Conservation (phyloP, 179 eudicot genomes). For the Beta corolliflora region DNA sequence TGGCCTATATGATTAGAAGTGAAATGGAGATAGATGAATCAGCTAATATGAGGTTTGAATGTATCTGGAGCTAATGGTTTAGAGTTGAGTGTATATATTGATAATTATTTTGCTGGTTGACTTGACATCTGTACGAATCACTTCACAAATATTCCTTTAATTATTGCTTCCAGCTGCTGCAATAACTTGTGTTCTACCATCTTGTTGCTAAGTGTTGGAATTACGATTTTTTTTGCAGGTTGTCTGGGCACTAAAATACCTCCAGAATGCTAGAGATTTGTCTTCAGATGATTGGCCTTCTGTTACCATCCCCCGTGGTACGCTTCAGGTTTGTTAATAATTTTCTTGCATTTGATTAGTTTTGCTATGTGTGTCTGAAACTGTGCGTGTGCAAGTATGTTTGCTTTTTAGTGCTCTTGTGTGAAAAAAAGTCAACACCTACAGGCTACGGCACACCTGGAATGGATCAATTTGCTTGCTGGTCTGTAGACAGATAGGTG, state of each 20-base stretch:
- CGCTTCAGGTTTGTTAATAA: slow-evolving; percentile 83
- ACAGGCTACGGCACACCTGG: not conserved
- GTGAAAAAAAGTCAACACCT: not conserved
- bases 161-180: not conserved
- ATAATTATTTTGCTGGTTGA: not conserved
- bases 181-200: not conserved
- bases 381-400: not conserved
- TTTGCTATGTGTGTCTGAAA: not conserved
- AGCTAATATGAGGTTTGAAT: not conserved
- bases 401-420: not conserved
- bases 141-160: not conserved
- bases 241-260: slow-evolving; percentile 79
- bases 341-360: slow-evolving; percentile 11
- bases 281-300: slow-evolving; percentile 66
- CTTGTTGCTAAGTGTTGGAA: not conserved
- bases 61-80: not conserved
- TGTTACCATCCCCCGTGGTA: slow-evolving; percentile 90
- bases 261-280: slow-evolving; percentile 73
- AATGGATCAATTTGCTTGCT: not conserved
- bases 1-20: not conserved
- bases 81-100: not conserved
- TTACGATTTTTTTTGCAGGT: slow-evolving; percentile 49
- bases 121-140: not conserved
- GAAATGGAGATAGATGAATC: not conserved
- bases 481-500: not conserved